Percentiles rank a stretch among this genome's conserved stretches.
Conservation (phyloP, 495 filamentous ascomycete species). For the Penicillium mononematosum region DNA sequence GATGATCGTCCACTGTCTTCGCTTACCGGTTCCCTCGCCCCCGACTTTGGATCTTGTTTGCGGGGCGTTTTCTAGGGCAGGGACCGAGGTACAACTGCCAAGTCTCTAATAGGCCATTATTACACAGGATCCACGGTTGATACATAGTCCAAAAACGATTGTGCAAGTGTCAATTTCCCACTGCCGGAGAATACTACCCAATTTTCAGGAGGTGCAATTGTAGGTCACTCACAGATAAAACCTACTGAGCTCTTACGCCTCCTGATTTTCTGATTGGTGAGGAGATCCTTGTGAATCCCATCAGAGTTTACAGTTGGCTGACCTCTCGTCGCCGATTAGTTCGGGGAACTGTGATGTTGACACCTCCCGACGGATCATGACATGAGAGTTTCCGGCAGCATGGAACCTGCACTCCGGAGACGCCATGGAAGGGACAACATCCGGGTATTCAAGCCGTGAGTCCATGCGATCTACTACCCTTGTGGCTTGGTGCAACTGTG, state of each 20-base stretch:
- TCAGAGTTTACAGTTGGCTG: conserved; percentile 9
- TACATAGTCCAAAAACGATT: conserved; percentile 15
- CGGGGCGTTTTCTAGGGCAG: conserved; percentile 14
- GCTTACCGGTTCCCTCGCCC: conserved; percentile 2
- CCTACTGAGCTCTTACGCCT: conserved; percentile 2
- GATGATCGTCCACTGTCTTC: conserved; percentile 17
- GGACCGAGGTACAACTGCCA: conserved; percentile 25
- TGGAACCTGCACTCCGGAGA: conserved; percentile 34
- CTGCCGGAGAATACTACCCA: conserved; percentile 21
- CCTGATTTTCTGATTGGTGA: conserved; percentile 11
- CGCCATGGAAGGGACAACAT: conserved; percentile 25
- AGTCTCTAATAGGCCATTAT: conserved; percentile 2
- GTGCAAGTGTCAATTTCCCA: conserved; percentile 16
- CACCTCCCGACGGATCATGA: conserved; percentile 24
- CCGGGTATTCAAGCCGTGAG: conserved; percentile 32
- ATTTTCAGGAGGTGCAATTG: conserved; percentile 20
- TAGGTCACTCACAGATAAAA: conserved; percentile 2
- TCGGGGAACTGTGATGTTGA: conserved; percentile 25
- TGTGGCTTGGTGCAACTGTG: conserved; percentile 13
- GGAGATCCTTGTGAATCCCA: conserved; percentile 10
- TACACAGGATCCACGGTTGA: conserved; percentile 29
- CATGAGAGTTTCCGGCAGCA: conserved; percentile 28
- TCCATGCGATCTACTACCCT: conserved; percentile 19
- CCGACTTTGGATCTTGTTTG: conserved; percentile 9
- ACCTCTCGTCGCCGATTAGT: conserved; percentile 10